Evolutionary conservation across 1,139 yeast species (phyloP), one percentile per base, ranked within the genome.

Genomic region (Suhomyces panamericanus): DNA sequence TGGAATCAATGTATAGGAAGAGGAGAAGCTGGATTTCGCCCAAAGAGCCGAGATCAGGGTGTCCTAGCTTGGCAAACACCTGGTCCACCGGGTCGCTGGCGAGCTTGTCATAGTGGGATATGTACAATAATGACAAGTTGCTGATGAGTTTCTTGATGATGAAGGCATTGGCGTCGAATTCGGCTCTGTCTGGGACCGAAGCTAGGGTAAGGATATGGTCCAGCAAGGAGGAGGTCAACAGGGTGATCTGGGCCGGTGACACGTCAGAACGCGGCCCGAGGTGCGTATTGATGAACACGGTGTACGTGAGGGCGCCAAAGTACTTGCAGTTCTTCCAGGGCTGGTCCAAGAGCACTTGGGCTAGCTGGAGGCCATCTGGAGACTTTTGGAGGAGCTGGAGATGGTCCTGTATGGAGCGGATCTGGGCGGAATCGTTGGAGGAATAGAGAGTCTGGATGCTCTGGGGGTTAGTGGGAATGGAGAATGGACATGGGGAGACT

Each of bases 231-330:
- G 49, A 35, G 3, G 48, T 27, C 8, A 53, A 29, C 10, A 36
- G 34, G 11, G 31, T 32, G 12, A 48, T 34, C 26, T 41, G 41
- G 5, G 42, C 40, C 4, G 38, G 33, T 14, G 22, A 35, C 5
- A 40, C 37, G 10, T 43, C 29, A 9, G 37, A n/a, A 4, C 35
- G 30, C 2, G 34, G 14, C 4, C 34, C 42, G 9, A 44, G 28
- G 47, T 44, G 61, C 39, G 71, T 75, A 38, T 81, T 65, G 41
- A 81, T 79, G 27, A 82, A 82, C 8, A 74, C 78, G 0, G 89
- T 76, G 44, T 80, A 79, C 0, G 91, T 84, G 46, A 85, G 66
- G 0, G 91, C 91, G 1, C 93, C 93, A 57, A 85, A 85, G 60
- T 81, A 86, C 53, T 77, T 75, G 44, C 84, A 81, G 54, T 80